Conservation (phyloP, 441 rosid species). For the Gossypium davidsonii region DNA sequence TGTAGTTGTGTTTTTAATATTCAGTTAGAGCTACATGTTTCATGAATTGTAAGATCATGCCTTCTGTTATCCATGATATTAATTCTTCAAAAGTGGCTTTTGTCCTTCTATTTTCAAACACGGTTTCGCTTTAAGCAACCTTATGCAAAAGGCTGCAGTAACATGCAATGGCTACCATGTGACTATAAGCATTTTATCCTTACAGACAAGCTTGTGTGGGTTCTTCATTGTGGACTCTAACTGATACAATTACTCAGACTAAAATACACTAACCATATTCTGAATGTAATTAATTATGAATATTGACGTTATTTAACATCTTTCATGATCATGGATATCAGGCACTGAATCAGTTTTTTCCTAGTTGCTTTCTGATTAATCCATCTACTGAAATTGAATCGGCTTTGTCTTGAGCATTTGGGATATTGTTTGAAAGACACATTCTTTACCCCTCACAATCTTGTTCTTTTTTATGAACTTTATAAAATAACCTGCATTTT, state of each 20-base stretch:
- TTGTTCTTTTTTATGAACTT: not conserved
- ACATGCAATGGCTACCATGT: not conserved
- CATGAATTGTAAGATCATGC: not conserved
- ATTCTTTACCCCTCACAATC: not conserved
- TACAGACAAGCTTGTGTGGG: not conserved
- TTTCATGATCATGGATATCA: not conserved
- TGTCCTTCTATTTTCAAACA: not conserved
- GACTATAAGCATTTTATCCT: not conserved
- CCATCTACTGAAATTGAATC: not conserved
- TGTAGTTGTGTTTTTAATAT: not conserved
- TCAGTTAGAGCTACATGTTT: not conserved
- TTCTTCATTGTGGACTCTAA: not conserved
- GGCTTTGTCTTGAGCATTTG: not conserved
- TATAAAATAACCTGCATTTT: constrained; percentile 14
- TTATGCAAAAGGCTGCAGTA: not conserved
- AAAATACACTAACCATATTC: not conserved
- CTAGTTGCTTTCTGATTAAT: not conserved
- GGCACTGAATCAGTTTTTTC: not conserved
- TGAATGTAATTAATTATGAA: not conserved
- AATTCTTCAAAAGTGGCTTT: not conserved
- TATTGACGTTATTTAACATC: not conserved
- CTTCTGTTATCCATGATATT: not conserved
- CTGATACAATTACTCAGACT: not conserved
- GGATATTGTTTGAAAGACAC: not conserved
- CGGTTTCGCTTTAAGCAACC: not conserved